Base-by-base conservation (phyloP, 768 basidiomycete species). In the Leucosporidium scottii region DNA sequence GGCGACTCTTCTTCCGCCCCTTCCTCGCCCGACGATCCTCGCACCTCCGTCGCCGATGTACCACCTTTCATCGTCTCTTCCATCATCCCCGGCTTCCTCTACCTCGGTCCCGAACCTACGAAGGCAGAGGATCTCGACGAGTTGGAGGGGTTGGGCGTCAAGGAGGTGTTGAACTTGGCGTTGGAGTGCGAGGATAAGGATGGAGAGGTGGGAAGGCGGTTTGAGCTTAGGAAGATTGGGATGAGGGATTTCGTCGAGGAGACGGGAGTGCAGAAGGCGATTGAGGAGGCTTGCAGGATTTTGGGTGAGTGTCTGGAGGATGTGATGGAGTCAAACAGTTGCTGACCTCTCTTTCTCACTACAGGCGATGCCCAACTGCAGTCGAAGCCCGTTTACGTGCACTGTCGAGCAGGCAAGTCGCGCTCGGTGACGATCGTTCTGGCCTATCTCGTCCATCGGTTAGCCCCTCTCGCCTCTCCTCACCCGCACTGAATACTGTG, bases 161-260 rank as follows among this genome's bases (percentile, higher is more conserved):
- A 85, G 77, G 81, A 92, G 64, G 91, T 98, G 70, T 78, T 97
- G 67, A 98, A 98, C 76, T 86, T 96, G 56, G 93, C 93, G 23
- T 83, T 84, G 17, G 93, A 97, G 79, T 96, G 92, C 77, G 87
- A 92, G 70, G 76, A 77, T 36, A 84, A 92, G 71, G 86, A 91
- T 74, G 85, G 86, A 61, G 82, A 85, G 62, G 28, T 59, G 15
- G 23, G 23, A 23, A 44, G 57, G n/a, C 81, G 82, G 17, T 96
- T 98, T 77, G 91, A 92, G 70, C 84, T 84, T 73, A 53, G 49
- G 48, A 51, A 85, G 74, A 88, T 97, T 51, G 89, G 92, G 12
- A 93, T 97, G 90, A 82, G 91, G 70, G 93, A 98, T 80, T 92
- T 87, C 4, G 91, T 98, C 20, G 93, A 97, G 77, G 94, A 97